Percentiles rank a stretch among this genome's conserved stretches.
Evolutionary conservation across 1,139 yeast genomes (phyloP).

Genomic region (Pichia sp.): DNA sequence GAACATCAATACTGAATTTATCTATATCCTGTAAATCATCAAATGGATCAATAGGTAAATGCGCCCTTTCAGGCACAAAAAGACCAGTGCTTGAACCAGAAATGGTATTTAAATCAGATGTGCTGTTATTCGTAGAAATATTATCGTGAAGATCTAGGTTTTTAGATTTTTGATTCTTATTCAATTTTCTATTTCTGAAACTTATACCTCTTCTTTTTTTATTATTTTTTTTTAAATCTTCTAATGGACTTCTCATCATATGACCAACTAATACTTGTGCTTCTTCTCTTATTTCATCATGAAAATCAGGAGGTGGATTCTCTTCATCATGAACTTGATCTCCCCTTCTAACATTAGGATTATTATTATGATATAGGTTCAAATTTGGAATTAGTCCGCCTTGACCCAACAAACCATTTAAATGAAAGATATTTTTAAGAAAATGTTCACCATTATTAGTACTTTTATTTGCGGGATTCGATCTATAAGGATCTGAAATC

Average conservation of each 20-base stretch:
- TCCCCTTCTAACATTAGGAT: neutral
- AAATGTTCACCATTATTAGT: slow-evolving; percentile 11
- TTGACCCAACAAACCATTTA: slow-evolving; percentile 15
- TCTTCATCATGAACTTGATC: slow-evolving; percentile 10
- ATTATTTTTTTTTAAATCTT: slow-evolving; percentile 5
- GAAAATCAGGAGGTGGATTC: slow-evolving; percentile 13
- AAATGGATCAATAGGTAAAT: slow-evolving; percentile 20
- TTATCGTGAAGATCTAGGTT: neutral
- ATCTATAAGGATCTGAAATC: too few species aligned
- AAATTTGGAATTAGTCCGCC: slow-evolving; percentile 17
- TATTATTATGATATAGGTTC: slow-evolving; percentile 2
- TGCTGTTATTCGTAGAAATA: neutral
- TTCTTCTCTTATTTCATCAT: slow-evolving; percentile 18
- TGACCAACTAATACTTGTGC: slow-evolving; percentile 23
- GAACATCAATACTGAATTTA: slow-evolving; percentile 22
- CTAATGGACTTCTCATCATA: slow-evolving; percentile 8
- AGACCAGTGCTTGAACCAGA: slow-evolving; percentile 3
- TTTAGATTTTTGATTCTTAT: neutral
- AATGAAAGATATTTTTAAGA: slow-evolving; percentile 15
- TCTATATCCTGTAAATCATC: slow-evolving; percentile 26
- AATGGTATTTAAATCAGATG: neutral
- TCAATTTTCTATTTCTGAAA: neutral
- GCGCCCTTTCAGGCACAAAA: slow-evolving; percentile 14
- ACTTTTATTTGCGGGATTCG: too few species aligned
- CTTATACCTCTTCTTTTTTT: neutral